Conservation (phyloP, 257 asterid genomes). For the Plantago major region DNA sequence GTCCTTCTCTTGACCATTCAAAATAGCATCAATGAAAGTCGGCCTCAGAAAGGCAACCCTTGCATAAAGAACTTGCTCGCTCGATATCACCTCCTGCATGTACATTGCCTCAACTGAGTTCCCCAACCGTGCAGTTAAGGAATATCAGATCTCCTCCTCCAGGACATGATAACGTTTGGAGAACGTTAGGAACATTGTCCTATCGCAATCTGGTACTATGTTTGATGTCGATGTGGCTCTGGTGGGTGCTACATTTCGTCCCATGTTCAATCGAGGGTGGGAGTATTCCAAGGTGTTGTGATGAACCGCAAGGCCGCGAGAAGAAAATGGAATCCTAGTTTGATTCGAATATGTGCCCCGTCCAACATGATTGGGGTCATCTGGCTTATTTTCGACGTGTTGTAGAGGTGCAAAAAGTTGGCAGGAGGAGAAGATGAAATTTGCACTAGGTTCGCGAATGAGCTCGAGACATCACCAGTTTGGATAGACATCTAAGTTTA, state of each 20-base stretch:
- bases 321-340: too few species aligned
- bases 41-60: constrained; percentile 36
- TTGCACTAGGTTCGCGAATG: not conserved
- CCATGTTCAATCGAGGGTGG: not conserved
- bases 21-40: constrained; percentile 27
- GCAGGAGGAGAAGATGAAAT: not conserved
- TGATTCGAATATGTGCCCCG: too few species aligned
- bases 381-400: too few species aligned
- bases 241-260: not conserved
- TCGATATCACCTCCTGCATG: constrained; percentile 43
- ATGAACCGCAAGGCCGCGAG: too few species aligned
- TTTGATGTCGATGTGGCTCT: constrained; percentile 9
- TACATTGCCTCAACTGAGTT: constrained; percentile 47
- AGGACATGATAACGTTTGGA: constrained; percentile 55
- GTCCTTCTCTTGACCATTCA: constrained; percentile 40
- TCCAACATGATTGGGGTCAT: too few species aligned
- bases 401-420: not conserved
- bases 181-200: constrained; percentile 70
- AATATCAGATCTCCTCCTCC: constrained; percentile 42
- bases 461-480: not conserved
- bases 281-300: constrained; percentile 3
- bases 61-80: constrained; percentile 61
- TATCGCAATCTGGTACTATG: constrained; percentile 24
- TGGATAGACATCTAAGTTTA: not conserved
- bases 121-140: constrained; percentile 37